Percentiles rank a stretch among this genome's conserved stretches.
Conservation (phyloP, 129 eudicot species). For the Saposhnikovia divaricata region DNA sequence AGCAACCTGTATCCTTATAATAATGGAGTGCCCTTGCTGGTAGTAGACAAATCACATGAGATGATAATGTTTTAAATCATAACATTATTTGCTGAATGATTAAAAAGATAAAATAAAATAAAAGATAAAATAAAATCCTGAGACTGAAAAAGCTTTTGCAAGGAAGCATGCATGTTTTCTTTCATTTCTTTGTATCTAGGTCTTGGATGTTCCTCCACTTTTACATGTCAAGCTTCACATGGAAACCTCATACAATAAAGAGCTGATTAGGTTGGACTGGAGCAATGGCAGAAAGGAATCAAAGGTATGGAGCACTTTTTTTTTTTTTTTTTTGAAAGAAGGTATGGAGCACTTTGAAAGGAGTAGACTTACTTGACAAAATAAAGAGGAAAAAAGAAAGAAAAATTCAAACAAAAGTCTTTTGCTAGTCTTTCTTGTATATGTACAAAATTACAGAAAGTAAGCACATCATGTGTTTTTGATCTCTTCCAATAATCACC, state of each 20-base stretch:
- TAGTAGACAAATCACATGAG: neutral
- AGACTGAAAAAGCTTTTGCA: conserved; percentile 5
- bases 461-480: conserved; percentile 9
- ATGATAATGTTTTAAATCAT: neutral
- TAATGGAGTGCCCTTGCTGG: too few relatives aligned
- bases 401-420: neutral
- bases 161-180: conserved; percentile 7
- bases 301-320: conserved; percentile 4
- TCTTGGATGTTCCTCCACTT: neutral
- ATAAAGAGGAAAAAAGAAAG: neutral
- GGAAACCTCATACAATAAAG: conserved; percentile 17
- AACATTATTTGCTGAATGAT: neutral
- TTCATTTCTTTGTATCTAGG: conserved; percentile 7
- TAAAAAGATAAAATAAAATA: neutral
- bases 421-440: conserved; percentile 6
- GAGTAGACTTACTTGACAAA: neutral
- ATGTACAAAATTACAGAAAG: conserved; percentile 13
- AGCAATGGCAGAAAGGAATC: neutral
- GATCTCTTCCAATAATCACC: neutral
- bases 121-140: neutral
- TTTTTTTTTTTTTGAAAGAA: too few relatives aligned
- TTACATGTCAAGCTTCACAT: conserved; percentile 9
- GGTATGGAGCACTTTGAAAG: conserved; percentile 8
- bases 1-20: neutral
- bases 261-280: neutral